These are phyloP conservation scores for Spirogloea muscicola DNA, from an alignment of 139 green algal genomes.

Conservation along the genomic window DNA sequence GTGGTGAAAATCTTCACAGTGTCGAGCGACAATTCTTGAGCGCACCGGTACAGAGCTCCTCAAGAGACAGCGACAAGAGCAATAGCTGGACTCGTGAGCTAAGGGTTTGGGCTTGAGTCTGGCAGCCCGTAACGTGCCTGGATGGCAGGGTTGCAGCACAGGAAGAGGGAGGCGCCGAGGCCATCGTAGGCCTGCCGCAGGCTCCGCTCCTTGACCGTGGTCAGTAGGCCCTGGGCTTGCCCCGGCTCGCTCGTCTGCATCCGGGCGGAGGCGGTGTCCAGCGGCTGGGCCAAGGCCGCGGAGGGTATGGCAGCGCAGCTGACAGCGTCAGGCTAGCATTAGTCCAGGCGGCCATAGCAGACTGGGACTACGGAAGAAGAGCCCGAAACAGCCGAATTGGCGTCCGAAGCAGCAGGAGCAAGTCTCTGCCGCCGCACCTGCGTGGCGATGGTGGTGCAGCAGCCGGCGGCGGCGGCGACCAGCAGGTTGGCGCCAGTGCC, in stretches of 20 bases:
- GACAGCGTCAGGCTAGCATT: background rate
- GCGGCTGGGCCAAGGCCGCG: constrained; percentile 11
- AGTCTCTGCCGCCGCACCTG: constrained; percentile 32
- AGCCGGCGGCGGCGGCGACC: constrained; percentile 41
- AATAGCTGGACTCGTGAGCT: no score
- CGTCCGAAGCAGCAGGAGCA: background rate
- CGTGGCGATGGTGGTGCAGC: constrained; percentile 44
- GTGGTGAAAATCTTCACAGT: no score
- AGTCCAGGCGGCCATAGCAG: background rate
- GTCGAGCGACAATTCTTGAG: no score
- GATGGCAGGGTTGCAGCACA: constrained; percentile 45
- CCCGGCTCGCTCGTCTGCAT: constrained; percentile 38
- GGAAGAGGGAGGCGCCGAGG: constrained; percentile 35
- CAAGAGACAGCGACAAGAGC: background rate
- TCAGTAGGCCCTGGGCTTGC: background rate
- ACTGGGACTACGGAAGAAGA: background rate
- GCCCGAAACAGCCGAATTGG: background rate
- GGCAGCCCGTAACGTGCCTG: no score
- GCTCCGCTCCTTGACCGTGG: constrained; percentile 10
- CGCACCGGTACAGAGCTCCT: no score
- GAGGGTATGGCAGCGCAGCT: background rate
- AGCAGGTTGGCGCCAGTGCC: constrained; percentile 39
- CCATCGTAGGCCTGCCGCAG: constrained; percentile 36
- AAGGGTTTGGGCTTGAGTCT: no score
- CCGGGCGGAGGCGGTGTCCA: constrained; percentile 37